Base-by-base conservation (phyloP, 2,329 filamentous ascomycete species). In the Colletotrichum theobromicola region DNA sequence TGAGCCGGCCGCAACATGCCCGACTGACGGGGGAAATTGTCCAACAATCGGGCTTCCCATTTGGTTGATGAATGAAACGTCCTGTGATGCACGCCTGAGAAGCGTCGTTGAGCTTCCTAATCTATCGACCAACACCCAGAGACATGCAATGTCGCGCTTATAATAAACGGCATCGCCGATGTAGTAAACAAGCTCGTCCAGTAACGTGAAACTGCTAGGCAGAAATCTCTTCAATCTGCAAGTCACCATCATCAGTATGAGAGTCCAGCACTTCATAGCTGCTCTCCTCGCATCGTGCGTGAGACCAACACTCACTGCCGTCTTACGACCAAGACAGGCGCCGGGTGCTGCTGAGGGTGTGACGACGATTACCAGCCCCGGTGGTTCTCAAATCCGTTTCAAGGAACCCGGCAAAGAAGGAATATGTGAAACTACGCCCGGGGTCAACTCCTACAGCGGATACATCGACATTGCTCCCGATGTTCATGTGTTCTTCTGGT, bases 401-500 rank as follows among this genome's bases (percentile, higher is more conserved):
- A 71, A 71, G 35, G 50, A 71, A 12, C 69, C 69, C 5, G 67
- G 67, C 0, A 70, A 70, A 8, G 67, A 70, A 5, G 62, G 69
- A n/a, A 35, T 67, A 1, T 71, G 69, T 18, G 69, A 71, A 16
- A 71, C 69, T 1, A 71, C 69, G 4, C 69, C 69, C 1, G 69
- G 62, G 1, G 69, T 71, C n/a, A 71, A 71, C 69, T 71, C 69
- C 4, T 71, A 67, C 26, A 66, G 61, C 32, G 69, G 69, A 16
- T 71, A 67, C 37, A 67, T 71, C 4, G 69, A 71, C 4, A 58
- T 71, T 2, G 69, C 61, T 13, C 61, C 69, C 5, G 55, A 71
- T 24, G 26, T 67, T 9, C 69, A 71, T 9, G 55, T 67, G 13
- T 71, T 71, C 28, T 67, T 71, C 62, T 71, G 69, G 69, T 71